phyloP scores from a whole-genome alignment of 768 basidiomycete species.

The Lactifluus volemus region DNA sequence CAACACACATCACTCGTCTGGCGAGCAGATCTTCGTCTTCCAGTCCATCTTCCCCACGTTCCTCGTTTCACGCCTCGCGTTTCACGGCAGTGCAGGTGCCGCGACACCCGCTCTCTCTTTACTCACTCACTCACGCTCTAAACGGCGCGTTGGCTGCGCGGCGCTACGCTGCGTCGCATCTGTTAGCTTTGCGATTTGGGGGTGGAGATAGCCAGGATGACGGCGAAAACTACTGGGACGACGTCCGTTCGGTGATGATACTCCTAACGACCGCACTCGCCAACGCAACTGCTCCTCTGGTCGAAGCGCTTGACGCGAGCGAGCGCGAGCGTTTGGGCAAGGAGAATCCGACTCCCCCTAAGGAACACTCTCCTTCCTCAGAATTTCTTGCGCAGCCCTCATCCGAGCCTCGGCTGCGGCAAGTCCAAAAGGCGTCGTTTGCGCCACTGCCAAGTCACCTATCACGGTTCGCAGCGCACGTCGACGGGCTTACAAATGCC shows the following conservation, averaged over 20 bases:
- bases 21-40: slow-evolving; percentile 14
- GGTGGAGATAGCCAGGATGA: slow-evolving; percentile 24
- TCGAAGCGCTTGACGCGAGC: slow-evolving; percentile 52
- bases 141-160: slow-evolving; percentile 63
- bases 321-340: slow-evolving; percentile 48
- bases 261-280: slow-evolving; percentile 58
- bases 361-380: slow-evolving; percentile 4
- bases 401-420: neutral
- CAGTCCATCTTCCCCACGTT: slow-evolving; percentile 17
- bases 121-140: slow-evolving; percentile 50
- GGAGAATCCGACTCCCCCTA: slow-evolving; percentile 34
- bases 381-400: neutral
- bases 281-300: slow-evolving; percentile 54
- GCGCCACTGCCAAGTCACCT: slow-evolving; percentile 69
- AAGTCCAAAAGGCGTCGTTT: slow-evolving; percentile 36
- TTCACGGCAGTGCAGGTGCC: slow-evolving; percentile 53
- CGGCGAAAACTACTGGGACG: slow-evolving; percentile 59
- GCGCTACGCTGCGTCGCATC: slow-evolving; percentile 70
- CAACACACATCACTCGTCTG: slow-evolving; percentile 12
- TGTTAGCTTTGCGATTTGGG: slow-evolving; percentile 68
- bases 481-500: slow-evolving; percentile 59
- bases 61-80: slow-evolving; percentile 37
- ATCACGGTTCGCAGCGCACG: slow-evolving; percentile 61
- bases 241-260: slow-evolving; percentile 66
- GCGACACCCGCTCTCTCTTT: slow-evolving; percentile 60